Base-by-base conservation (phyloP, 495 filamentous ascomycete genomes). In the Acidomyces sp. region DNA sequence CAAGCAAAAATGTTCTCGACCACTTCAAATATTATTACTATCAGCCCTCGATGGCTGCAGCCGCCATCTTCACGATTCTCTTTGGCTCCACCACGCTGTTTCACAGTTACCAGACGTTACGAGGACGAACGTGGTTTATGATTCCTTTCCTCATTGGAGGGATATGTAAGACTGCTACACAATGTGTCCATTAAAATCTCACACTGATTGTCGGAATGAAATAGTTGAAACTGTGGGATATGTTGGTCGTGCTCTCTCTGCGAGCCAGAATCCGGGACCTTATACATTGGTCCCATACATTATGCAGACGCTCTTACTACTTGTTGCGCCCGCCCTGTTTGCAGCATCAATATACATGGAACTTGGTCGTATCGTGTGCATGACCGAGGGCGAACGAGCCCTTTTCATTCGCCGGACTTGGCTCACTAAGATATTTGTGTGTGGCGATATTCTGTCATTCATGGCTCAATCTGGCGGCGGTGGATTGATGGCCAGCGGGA, bases 131-230 rank as follows among this genome's bases (percentile, higher is more conserved):
- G 13, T 70, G 66, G 68, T 75, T 73, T 56, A 65, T 72, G 58
- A 62, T 74, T 15, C 62, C 67, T 3, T 74, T 78, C 48, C 41
- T 64, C 24, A 55, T 77, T 15, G 71, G 74, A 19, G 69, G 65
- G 13, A 43, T 65, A 20, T 58, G 71, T 77, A 57, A 46, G 71
- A 59, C n/a, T 29, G 22, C 4, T 13, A 3, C 26, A 11, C 10
- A 41, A 5, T n/a, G 13, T 2, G 10, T 32, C 10, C 34, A 41
- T 17, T 6, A 3, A 3, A 6, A 32, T 25, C 27, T 4, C 4
- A 13, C 19, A 17, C 10, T 28, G 3, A 18, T 21, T 19, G 35
- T 15, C 4, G 17, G 24, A 19, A 6, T 30, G 2, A 22, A 41
- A 3, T 29, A 70, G 67, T 72, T 37, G 68, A 72, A 41, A 41